Evolutionary conservation across 441 rosid species (phyloP), one percentile per base, ranked within the genome.

Genomic region (Theobroma grandiflorum): DNA sequence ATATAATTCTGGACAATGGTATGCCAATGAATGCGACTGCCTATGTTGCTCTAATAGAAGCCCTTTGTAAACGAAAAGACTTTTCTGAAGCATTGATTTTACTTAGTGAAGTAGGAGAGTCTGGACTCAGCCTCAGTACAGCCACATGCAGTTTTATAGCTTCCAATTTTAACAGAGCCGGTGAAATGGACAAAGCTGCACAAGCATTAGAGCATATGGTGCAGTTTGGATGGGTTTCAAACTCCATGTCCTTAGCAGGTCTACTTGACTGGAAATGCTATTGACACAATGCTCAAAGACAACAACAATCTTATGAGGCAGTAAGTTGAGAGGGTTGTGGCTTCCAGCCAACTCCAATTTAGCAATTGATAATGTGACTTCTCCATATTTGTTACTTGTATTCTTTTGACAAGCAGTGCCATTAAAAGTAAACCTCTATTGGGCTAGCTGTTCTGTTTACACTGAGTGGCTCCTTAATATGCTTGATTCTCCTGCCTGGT

Each of bases 401-500:
- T 55, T 14, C 26, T n/a, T n/a, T 55, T 55, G 59, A 18, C 26
- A 55, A 55, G 59, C 59, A 18, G 26, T 55, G 59, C 26, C 59
- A 55, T 7, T n/a, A 10, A n/a, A 55, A 55, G 59, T 6, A 55
- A 55, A n/a, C 10, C 59, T 55, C 59, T 6, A 6, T 18, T n/a
- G 9, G 59, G 59, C 22, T 55, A 55, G 8, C 59, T n/a, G 59
- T 55, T 18, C 9, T n/a, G 7, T 55, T 55, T 55, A 2, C 26
- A 55, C 26, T 55, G 59, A 55, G 6, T 55, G 59, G 59, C 59
- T 55, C 26, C 59, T 55, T 55, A n/a, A 55, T 55, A 55, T 55
- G 59, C n/a, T 55, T n/a, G 59, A 55, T n/a, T 55, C 59, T n/a
- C 59, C 59, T n/a, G 26, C 26, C 59, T n/a, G 59, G 26, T 55